These are phyloP conservation scores for Sicyos edulis DNA, from an alignment of 306 rosid genomes.

Conservation along the genomic window DNA sequence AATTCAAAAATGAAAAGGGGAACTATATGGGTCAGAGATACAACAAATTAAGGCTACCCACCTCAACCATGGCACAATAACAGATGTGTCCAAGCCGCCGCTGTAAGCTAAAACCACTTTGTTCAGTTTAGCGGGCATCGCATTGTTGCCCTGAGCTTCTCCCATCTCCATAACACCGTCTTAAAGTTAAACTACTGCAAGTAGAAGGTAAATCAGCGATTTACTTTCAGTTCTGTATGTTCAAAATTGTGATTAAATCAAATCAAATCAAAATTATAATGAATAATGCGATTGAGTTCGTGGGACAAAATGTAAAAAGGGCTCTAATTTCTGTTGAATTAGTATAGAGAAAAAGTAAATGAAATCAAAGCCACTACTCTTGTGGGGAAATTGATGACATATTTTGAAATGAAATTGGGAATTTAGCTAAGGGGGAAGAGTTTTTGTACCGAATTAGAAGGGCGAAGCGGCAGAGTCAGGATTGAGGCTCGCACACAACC, in stretches of 20 bases:
- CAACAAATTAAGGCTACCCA: too few species aligned
- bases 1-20: background rate
- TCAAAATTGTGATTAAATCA: background rate
- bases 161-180: constrained; percentile 31
- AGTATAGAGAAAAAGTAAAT: too few species aligned
- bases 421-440: background rate
- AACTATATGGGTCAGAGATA: background rate
- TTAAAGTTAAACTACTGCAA: constrained; percentile 42
- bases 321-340: background rate
- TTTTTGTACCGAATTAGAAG: background rate
- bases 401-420: background rate
- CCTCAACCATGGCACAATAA: constrained; percentile 95
- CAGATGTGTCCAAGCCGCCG: constrained; percentile 97
- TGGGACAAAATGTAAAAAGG: background rate
- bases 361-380: background rate
- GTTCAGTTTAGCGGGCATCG: constrained; percentile 58
- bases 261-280: background rate
- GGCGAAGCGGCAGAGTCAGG: constrained; percentile 4
- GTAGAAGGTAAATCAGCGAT: constrained; percentile 12
- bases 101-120: constrained; percentile 95
- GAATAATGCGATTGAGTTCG: too few species aligned
- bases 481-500: background rate
- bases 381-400: background rate
- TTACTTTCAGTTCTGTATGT: background rate
- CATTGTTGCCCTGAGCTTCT: constrained; percentile 36